Evolutionary conservation across 2,329 filamentous ascomycete genomes (phyloP).

Genomic region (Calonectria pteridis): DNA sequence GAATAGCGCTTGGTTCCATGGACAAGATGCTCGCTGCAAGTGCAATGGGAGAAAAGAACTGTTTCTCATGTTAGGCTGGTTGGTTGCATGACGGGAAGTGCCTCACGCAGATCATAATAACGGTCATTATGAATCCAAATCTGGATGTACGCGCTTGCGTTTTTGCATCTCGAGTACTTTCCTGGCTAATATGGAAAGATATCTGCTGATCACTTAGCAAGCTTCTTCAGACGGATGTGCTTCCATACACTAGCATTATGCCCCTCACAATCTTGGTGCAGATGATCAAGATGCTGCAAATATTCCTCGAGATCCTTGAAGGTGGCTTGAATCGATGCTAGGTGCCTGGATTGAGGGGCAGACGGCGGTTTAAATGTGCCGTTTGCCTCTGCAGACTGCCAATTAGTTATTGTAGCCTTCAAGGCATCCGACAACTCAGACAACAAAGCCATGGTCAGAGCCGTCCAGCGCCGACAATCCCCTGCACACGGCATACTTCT

Average conservation of each 20-base stretch:
- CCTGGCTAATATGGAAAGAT: not conserved
- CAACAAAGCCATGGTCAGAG: not conserved
- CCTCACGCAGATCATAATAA: not conserved
- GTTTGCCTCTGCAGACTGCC: not conserved
- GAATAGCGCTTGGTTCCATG: not conserved
- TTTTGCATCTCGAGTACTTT: not conserved
- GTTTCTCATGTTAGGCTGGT: not conserved
- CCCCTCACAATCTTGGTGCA: not conserved
- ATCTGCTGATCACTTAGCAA: not conserved
- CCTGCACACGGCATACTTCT: not conserved
- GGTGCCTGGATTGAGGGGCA: not conserved
- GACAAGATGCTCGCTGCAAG: not conserved
- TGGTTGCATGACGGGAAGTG: not conserved
- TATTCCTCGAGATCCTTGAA: not conserved
- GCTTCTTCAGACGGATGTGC: not conserved
- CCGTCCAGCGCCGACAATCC: not conserved
- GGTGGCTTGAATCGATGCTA: not conserved
- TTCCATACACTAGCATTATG: not conserved
- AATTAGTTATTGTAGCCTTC: not conserved
- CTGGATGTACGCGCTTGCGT: not conserved
- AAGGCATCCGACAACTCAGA: not conserved
- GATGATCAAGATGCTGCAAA: not conserved
- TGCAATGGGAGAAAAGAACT: not conserved
- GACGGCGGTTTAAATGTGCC: not conserved
- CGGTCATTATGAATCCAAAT: not conserved